Evolutionary conservation across 306 rosid genomes (phyloP).

Genomic region (Acacia crassicarpa): DNA sequence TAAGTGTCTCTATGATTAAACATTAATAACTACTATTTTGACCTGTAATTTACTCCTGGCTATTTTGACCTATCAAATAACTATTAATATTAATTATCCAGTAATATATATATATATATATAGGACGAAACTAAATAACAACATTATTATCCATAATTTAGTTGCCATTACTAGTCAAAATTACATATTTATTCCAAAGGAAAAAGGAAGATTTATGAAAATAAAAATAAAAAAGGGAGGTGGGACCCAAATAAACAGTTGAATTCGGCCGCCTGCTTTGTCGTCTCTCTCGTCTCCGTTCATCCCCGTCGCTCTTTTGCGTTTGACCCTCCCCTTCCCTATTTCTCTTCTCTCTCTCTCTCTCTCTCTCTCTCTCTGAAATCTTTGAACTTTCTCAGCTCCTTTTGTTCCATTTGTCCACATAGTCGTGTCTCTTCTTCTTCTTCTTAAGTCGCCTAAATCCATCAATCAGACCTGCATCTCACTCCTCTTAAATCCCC

Average conservation of each 20-base stretch:
- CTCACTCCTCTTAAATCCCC: neutral
- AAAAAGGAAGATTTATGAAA: neutral
- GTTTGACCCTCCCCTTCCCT: conserved; percentile 44
- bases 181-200: neutral
- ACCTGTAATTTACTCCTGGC: neutral
- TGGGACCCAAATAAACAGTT: conserved; percentile 72
- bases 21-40: too few relatives aligned
- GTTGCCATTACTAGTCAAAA: neutral
- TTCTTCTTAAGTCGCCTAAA: conserved; percentile 32
- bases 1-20: too few relatives aligned
- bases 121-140: too few relatives aligned
- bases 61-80: too few relatives aligned
- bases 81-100: too few relatives aligned
- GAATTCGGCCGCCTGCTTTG: conserved; percentile 86
- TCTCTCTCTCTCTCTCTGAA: neutral
- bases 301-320: conserved; percentile 61
- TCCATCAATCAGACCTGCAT: conserved; percentile 35
- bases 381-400: conserved; percentile 41
- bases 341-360: neutral
- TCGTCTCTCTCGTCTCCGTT: conserved; percentile 89
- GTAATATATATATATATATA: too few relatives aligned
- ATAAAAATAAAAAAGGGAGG: neutral
- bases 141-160: neutral
- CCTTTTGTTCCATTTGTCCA: conserved; percentile 33
- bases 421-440: conserved; percentile 40